Base-by-base conservation (phyloP, 306 rosid genomes). In the Medicago lupulina region DNA sequence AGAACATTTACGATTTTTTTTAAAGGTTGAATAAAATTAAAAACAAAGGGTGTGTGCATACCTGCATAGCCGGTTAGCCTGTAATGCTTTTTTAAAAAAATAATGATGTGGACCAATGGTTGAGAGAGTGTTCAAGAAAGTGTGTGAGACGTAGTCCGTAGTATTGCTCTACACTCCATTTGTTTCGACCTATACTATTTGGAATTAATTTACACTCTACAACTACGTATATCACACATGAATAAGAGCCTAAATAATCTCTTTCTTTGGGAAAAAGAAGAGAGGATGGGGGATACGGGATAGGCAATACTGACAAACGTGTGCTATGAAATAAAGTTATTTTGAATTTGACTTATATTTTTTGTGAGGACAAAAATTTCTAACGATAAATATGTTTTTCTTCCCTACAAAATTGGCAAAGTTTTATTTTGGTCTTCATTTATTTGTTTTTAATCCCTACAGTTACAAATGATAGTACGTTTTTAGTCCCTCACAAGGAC, bases 141-240 rank as follows among this genome's bases (percentile, higher is more conserved):
- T 12, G 49, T 0, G 16, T 2, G 13, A 9, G 47, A 46, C 6
- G 51, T 46, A 4, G 51, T 46, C 16, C 51, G 4, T 46, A 46
- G 8, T 8, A 46, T 46, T 46, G 3, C 57, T 7, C 8, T 5
- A 34, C 38, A 34, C 74, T 66, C 19, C 44, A 59, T 31, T 49
- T 67, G 70, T 74, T 67, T 16, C 72, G 28, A 49, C 19, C 76
- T 80, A 38, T 34, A 80, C 76, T 21, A 23, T 25, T 80, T 36
- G 23, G 17, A 47, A 73, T 46, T 46, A 15, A 46, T 74, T 74
- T 58, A 80, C 79, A 74, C 65, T 31, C 57, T 21, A n/a, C 28
- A 59, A 12, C 70, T 19, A 46, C 59, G 40, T 16, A 38, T 31
- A 31, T n/a, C 40, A 19, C 40, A 41, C 43, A 63, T 36, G 67